Evolutionary conservation across 352 stramenopile species (phyloP), one percentile per base, ranked within the genome.

Genomic region (Phytophthora megakarya): DNA sequence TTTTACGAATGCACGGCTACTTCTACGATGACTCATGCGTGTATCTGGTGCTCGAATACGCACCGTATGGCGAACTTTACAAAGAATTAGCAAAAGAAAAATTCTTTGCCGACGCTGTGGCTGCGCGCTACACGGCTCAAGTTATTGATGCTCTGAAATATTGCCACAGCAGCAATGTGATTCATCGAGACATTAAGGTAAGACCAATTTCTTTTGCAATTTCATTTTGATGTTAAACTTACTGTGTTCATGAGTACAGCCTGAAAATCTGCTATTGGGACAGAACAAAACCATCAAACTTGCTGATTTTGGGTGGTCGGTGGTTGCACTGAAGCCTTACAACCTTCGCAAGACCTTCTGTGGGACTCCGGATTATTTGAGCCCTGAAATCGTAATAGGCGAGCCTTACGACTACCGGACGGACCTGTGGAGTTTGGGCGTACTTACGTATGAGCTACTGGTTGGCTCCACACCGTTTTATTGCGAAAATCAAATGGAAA

Each of bases 111-210:
- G 81, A 93, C 30, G 65, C 65, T 22, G 55, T 78, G 7, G 80
- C 87, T 25, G 79, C 78, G 3, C 67, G 82, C 35, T 96, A 94
- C 52, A 75, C 95, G 43, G 67, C 75, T n/a, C 84, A 96, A 70
- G 76, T 96, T 15, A 75, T 90, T 16, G 72, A 89, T 54, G 86
- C 88, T 6, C 67, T 96, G 2, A 76, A 81, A 32, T 91, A 95
- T 43, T 81, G 86, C 15, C 88, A 96, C 72, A 78, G 72, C 21
- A 86, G 81, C 43, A 64, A 86, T 32, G 83, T 96, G 23, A 95
- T 96, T 64, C 88, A 96, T 48, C 85, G 88, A 12, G 88, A 96
- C 38, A 93, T 96, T 58, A 96, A 96, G 80, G 83, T 94, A 70
- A 51, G 51, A 3, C 45, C 8, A 60, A n/a, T 35, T 2, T 2